Base-by-base conservation (phyloP, 2,329 filamentous ascomycete species). In the Coccinonectria pachysandricola region DNA sequence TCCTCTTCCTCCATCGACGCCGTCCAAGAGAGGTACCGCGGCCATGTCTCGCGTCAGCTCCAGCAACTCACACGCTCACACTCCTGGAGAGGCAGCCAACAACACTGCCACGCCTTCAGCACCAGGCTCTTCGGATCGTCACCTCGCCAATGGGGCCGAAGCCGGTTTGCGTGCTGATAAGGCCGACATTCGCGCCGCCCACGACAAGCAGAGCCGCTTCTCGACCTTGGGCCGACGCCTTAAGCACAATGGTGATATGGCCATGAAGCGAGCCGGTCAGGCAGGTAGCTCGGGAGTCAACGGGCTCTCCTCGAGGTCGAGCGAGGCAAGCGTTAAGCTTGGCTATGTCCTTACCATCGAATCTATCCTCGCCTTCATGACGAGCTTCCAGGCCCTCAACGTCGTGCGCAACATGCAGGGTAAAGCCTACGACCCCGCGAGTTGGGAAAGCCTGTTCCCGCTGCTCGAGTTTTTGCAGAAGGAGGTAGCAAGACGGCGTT, bases 21-120 rank as follows among this genome's bases (percentile, higher is more conserved):
- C 69, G 0, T 60, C 65, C 7, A 71, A 63, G 35, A 69, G 59
- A 29, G 52, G 57, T 2, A 54, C 62, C 9, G 54, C 58, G 2
- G 48, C 64, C 29, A 71, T 71, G 65, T 66, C 61, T 5, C 63
- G 68, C 4, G 65, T 62, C 17, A 57, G 64, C 26, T 71, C 69
- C 1, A 68, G 50, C 44, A 68, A 64, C 40, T 72, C 68, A 1
- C 54, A 65, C 32, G 60, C 57, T 6, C 55, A 63, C 21, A 72
- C 69, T 1, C 68, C 69, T 0, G 63, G 65, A 12, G 62, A 63
- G 6, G 39, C 53, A 3, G 54, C 53, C 26, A 55, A 54, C 24
- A 55, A 54, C 24, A 59, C 34, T 31, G 42, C 40, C 19, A 53
- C 52, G 5, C 49, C 49, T 3, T 42, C 44, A 6, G 40, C 50